Evolutionary conservation across 352 stramenopile genomes (phyloP), one percentile per base, ranked within the genome.

Genomic region (Pythium vanterpoolii): DNA sequence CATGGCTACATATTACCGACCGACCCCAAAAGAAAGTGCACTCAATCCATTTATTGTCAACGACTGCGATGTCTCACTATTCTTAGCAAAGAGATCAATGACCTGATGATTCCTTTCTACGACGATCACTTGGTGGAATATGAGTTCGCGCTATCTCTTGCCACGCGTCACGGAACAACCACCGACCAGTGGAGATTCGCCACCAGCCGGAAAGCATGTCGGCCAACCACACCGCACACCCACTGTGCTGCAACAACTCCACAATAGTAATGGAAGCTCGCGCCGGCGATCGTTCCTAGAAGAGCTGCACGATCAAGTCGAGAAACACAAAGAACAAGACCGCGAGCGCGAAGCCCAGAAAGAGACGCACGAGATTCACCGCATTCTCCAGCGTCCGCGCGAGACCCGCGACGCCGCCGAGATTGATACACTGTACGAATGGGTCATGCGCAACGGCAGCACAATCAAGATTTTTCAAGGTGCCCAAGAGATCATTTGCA

Each of bases 401-500:
- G 79, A 89, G 47, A 43, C 55, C 39, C 66, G 79, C 21, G 77
- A 87, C 21, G 50, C 69, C 0, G 44, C 66, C 23, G 82, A 93
- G n/a, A 80, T 93, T 31, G 84, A 93, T 56, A 76, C 60, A 21
- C 61, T 93, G 16, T 92, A 90, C 62, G 80, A 92, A 13, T 93
- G 79, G 72, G 84, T 90, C 24, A 66, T 90, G 54, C 73, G 78
- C 36, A 93, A 93, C 43, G 81, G 78, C n/a, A 90, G 75, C 56
- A 93, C 82, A 9, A 87, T 77, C 60, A 86, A 88, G 56, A 89
- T 93, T 52, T 90, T 93, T 47, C 73, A 88, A 45, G 84, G 80
- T 0, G 83, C 80, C 4, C 84, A 93, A 66, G 84, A 93, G 51
- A 89, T 93, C 53, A 90, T 93, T 61, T 93, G 84, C 66, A 93